phyloP scores from a whole-genome alignment of 2,329 filamentous ascomycete species.

The Conoideocrella luteorostrata region DNA sequence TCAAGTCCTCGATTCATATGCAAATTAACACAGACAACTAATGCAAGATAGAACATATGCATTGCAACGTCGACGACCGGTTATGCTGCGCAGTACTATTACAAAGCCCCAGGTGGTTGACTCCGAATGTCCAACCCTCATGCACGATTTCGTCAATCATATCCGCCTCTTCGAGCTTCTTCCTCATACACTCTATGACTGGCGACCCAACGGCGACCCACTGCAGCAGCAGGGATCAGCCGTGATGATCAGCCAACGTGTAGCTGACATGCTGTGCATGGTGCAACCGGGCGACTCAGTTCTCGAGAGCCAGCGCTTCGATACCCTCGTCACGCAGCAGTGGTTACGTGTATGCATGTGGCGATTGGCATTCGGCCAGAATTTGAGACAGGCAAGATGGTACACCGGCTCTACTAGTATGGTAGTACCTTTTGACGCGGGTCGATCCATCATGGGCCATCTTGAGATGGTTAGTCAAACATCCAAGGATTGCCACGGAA shows the following conservation, averaged over 20 bases:
- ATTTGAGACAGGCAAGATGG: conserved; percentile 15
- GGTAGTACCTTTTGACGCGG: conserved; percentile 22
- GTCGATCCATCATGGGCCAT: conserved; percentile 21
- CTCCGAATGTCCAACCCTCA: conserved; percentile 24
- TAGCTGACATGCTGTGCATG: conserved; percentile 21
- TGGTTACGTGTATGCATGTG: conserved; percentile 27
- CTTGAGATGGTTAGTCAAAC: conserved; percentile 18
- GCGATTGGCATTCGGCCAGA: conserved; percentile 22
- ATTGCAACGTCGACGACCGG: conserved; percentile 21
- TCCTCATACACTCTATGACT: conserved; percentile 23
- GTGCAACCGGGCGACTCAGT: conserved; percentile 21
- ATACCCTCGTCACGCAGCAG: conserved; percentile 26
- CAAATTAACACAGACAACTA: no score
- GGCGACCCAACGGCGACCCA: conserved; percentile 18
- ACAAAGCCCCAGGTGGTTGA: conserved; percentile 24
- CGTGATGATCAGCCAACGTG: conserved; percentile 16
- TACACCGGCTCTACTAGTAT: conserved; percentile 15
- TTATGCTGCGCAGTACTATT: conserved; percentile 23
- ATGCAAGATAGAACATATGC: conserved; percentile 20
- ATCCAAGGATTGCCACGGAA: conserved; percentile 26
- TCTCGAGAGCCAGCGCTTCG: conserved; percentile 25
- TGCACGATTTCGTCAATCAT: conserved; percentile 28
- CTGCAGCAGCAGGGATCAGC: conserved; percentile 12
- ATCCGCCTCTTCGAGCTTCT: conserved; percentile 24
- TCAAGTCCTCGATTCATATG: no score